Conservation (phyloP, 2,329 filamentous ascomycete genomes). For the Endoconidiophora polonica region DNA sequence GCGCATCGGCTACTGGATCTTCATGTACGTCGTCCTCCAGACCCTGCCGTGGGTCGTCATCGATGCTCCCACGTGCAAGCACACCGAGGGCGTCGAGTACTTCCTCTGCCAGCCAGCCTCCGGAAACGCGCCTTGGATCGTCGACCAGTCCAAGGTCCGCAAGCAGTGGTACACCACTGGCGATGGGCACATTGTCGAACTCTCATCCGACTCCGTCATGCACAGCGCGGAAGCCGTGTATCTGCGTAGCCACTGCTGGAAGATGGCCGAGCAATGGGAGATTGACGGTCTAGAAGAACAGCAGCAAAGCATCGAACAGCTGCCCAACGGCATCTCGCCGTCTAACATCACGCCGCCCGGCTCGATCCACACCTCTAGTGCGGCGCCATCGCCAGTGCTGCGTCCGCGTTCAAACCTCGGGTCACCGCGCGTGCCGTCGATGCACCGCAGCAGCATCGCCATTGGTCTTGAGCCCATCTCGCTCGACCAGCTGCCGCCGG, state of each 20-base stretch:
- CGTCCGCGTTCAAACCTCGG: slow-evolving; percentile 6
- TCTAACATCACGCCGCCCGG: slow-evolving; percentile 10
- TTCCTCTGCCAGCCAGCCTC: slow-evolving; percentile 64
- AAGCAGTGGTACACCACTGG: slow-evolving; percentile 63
- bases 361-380: slow-evolving; percentile 3
- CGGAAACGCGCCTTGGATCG: slow-evolving; percentile 56
- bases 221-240: slow-evolving; percentile 46
- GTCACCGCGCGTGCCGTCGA: slow-evolving; percentile 6
- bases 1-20: slow-evolving; percentile 64
- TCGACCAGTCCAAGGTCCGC: slow-evolving; percentile 44
- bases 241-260: slow-evolving; percentile 40
- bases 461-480: slow-evolving; percentile 27
- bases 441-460: slow-evolving; percentile 25
- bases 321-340: neutral
- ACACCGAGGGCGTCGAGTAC: slow-evolving; percentile 59
- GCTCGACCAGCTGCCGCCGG: slow-evolving; percentile 9
- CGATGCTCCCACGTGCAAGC: slow-evolving; percentile 53
- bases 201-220: slow-evolving; percentile 42
- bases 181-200: slow-evolving; percentile 38
- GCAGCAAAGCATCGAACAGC: slow-evolving; percentile 15
- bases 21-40: slow-evolving; percentile 63
- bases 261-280: slow-evolving; percentile 35
- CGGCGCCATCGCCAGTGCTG: slow-evolving; percentile 5
- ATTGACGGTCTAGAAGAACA: slow-evolving; percentile 18
- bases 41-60: slow-evolving; percentile 61